Percentiles rank a stretch among this genome's conserved stretches.
These are phyloP conservation scores for Sporothrix pallida DNA, from an alignment of 2,329 filamentous ascomycete genomes.

Conservation along the genomic window DNA sequence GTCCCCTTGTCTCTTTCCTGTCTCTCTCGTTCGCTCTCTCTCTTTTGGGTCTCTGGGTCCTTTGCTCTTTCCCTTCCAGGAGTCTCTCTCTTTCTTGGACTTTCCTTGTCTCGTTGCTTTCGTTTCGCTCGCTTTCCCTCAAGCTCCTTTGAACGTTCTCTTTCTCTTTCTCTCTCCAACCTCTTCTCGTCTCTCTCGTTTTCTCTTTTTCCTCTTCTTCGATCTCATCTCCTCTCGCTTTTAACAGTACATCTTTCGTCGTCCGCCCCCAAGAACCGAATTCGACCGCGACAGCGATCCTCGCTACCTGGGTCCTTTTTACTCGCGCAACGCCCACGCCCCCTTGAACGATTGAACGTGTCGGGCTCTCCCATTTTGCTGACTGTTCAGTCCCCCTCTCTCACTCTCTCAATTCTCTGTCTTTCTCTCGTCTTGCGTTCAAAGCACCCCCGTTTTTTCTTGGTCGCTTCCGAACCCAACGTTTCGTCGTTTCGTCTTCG, in stretches of 20 bases:
- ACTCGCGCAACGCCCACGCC: neutral
- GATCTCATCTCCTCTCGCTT: neutral
- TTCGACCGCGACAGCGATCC: slow-evolving; percentile 12
- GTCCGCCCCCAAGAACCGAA: neutral
- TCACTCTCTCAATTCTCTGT: slow-evolving; percentile 9
- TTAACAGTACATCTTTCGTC: no score
- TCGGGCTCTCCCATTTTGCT: slow-evolving; percentile 3
- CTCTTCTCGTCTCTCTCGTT: neutral
- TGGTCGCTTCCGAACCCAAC: slow-evolving; percentile 23
- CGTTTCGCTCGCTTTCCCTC: neutral
- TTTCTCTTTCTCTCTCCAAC: neutral
- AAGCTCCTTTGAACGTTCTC: neutral
- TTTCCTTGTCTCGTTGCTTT: neutral
- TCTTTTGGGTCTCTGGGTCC: neutral
- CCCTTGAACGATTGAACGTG: neutral
- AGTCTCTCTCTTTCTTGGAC: neutral
- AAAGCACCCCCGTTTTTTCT: neutral
- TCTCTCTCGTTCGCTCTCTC: neutral
- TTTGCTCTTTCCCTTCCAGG: slow-evolving; percentile 3
- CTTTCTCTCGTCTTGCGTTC: neutral
- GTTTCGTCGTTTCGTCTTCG: neutral
- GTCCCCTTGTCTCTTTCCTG: neutral
- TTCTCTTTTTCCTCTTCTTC: neutral
- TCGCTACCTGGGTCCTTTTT: neutral
- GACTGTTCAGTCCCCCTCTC: neutral